Percentiles rank a stretch among this genome's conserved stretches.
These are phyloP conservation scores for Vaccinium macrocarpon DNA, from an alignment of 148 eudicot species.

Conservation along the genomic window DNA sequence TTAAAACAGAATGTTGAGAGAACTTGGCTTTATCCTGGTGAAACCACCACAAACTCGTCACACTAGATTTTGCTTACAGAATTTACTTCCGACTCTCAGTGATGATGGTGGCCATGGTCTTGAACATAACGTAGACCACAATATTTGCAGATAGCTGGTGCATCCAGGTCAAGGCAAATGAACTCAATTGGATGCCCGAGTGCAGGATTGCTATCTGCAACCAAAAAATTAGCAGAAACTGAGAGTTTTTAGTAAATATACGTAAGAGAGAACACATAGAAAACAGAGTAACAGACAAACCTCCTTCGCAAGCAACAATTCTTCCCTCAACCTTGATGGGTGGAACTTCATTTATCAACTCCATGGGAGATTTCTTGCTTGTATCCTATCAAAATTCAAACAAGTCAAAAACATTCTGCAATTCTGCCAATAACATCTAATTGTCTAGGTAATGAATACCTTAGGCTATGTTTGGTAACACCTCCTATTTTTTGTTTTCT, in stretches of 20 bases:
- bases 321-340: slow-evolving; percentile 93
- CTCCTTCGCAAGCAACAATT: slow-evolving; percentile 94
- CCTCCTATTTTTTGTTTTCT: too few species aligned
- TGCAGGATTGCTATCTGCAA: slow-evolving; percentile 73
- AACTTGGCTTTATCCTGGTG: background rate
- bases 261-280: background rate
- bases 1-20: background rate
- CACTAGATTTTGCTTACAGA: background rate
- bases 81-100: slow-evolving; percentile 10
- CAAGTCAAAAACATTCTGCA: background rate
- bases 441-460: background rate
- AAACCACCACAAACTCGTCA: background rate
- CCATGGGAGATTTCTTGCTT: slow-evolving; percentile 93
- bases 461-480: background rate
- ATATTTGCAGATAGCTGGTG: slow-evolving; percentile 93
- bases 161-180: slow-evolving; percentile 83
- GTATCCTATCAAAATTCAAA: slow-evolving; percentile 47
- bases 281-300: slow-evolving; percentile 27
- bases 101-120: slow-evolving; percentile 68
- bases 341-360: slow-evolving; percentile 90
- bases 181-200: slow-evolving; percentile 95
- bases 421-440: background rate
- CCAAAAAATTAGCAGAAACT: slow-evolving; percentile 11
- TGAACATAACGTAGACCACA: slow-evolving; percentile 92
- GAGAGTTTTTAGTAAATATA: background rate